phyloP scores from a whole-genome alignment of 306 rosid genomes.

The Citrullus amarus region DNA sequence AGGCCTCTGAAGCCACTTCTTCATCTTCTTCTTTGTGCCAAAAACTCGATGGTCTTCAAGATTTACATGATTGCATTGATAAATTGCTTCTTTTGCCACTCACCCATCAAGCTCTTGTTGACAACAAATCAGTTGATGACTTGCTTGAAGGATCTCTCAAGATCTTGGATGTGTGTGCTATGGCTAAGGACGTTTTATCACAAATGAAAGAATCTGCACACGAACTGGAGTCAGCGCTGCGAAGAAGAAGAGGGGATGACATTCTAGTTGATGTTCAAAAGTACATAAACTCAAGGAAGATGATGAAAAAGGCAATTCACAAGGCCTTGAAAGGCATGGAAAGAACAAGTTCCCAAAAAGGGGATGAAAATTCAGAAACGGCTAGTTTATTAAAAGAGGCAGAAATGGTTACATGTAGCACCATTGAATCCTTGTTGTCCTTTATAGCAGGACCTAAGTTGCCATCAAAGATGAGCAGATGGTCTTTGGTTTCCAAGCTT shows the following conservation, averaged over 20 bases:
- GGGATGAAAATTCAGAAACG: background rate
- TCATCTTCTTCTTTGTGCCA: slow-evolving; percentile 9
- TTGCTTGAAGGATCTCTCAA: slow-evolving; percentile 14
- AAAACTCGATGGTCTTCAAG: slow-evolving; percentile 18
- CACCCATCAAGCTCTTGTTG: slow-evolving; percentile 8
- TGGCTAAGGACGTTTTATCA: slow-evolving; percentile 5
- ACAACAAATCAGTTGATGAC: slow-evolving; percentile 8
- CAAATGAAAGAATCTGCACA: slow-evolving; percentile 15
- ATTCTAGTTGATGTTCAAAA: slow-evolving; percentile 2
- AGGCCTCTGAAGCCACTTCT: background rate
- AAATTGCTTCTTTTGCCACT: slow-evolving; percentile 14
- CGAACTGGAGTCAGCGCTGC: slow-evolving; percentile 7
- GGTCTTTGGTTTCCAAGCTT: slow-evolving; percentile 16
- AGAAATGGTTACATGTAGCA: background rate
- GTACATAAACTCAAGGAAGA: slow-evolving; percentile 8
- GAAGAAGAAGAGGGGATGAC: slow-evolving; percentile 9
- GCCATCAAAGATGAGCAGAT: background rate
- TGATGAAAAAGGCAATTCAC: slow-evolving; percentile 10
- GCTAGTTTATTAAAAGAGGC: background rate
- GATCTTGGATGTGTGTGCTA: slow-evolving; percentile 13
- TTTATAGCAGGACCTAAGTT: slow-evolving; percentile 9
- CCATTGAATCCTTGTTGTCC: slow-evolving; percentile 9
- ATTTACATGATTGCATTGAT: slow-evolving; percentile 12
- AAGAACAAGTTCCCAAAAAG: background rate
- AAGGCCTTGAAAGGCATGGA: slow-evolving; percentile 10